Evolutionary conservation across 352 stramenopile genomes (phyloP).

Genomic region (Pythium aristosporum): DNA sequence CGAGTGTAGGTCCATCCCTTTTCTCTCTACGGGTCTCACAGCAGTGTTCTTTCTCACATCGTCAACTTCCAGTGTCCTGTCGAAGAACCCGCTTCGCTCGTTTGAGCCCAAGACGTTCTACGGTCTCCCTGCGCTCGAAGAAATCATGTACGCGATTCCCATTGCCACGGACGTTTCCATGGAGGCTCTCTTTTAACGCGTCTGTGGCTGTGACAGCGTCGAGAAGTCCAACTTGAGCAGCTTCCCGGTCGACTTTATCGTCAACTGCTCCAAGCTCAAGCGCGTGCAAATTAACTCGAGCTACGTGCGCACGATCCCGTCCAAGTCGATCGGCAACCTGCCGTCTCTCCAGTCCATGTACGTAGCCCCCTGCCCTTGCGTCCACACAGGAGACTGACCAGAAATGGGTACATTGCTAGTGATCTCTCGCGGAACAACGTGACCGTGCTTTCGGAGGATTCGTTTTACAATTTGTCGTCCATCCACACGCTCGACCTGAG

Average conservation of each 20-base stretch:
- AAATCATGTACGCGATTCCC: slow-evolving; percentile 35
- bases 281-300: slow-evolving; percentile 42
- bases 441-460: slow-evolving; percentile 36
- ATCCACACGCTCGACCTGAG: slow-evolving; percentile 60
- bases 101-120: slow-evolving; percentile 51
- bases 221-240: slow-evolving; percentile 39
- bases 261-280: slow-evolving; percentile 40
- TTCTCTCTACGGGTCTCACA: background rate
- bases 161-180: background rate
- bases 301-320: slow-evolving; percentile 33
- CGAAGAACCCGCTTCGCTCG: slow-evolving; percentile 53
- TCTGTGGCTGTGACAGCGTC: slow-evolving; percentile 15
- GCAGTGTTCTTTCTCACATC: background rate
- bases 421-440: slow-evolving; percentile 47
- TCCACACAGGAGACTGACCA: background rate
- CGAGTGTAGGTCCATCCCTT: slow-evolving; percentile 5
- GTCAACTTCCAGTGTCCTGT: slow-evolving; percentile 26
- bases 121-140: slow-evolving; percentile 38
- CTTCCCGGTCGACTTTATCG: slow-evolving; percentile 35
- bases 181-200: background rate
- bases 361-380: background rate
- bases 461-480: slow-evolving; percentile 45
- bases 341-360: slow-evolving; percentile 44
- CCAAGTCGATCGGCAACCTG: slow-evolving; percentile 34
- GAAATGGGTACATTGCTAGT: slow-evolving; percentile 15